Conservation (phyloP, 768 basidiomycete genomes). For the Dacryopinax primogenitus region DNA sequence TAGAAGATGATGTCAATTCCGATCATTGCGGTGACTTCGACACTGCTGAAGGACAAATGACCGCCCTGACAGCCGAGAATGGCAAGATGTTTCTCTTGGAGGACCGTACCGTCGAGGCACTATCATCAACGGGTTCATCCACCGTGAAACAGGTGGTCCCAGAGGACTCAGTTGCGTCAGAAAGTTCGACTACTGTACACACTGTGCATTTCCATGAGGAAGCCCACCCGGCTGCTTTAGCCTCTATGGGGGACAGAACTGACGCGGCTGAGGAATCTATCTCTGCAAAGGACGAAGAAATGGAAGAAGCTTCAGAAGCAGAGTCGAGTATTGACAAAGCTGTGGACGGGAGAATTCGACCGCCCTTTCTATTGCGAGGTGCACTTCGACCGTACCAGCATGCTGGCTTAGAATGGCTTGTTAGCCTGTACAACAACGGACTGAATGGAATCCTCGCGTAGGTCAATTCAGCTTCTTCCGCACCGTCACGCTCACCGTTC, state of each 20-base stretch:
- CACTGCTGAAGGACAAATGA: background rate
- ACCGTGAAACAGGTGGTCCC: no score
- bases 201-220: no score
- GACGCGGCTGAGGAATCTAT: slow-evolving; percentile 20
- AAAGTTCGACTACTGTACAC: no score
- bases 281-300: slow-evolving; percentile 17
- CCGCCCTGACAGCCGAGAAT: background rate
- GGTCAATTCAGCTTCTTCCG: no score
- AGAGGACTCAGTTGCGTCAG: no score
- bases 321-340: slow-evolving; percentile 9
- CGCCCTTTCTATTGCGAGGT: slow-evolving; percentile 33
- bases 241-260: no score
- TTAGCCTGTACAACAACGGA: slow-evolving; percentile 29
- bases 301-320: background rate
- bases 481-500: background rate
- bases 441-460: slow-evolving; percentile 30
- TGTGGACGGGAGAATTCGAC: slow-evolving; percentile 18
- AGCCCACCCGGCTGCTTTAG: no score
- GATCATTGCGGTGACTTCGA: background rate
- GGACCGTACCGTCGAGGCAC: no score
- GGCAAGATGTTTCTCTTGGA: no score
- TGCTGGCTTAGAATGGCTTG: slow-evolving; percentile 35
- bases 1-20: slow-evolving; percentile 8
- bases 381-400: slow-evolving; percentile 34
- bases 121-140: no score